Evolutionary conservation across 2,329 filamentous ascomycete species (phyloP), one percentile per base, ranked within the genome.

Genomic region (Colletotrichum endophyticum): DNA sequence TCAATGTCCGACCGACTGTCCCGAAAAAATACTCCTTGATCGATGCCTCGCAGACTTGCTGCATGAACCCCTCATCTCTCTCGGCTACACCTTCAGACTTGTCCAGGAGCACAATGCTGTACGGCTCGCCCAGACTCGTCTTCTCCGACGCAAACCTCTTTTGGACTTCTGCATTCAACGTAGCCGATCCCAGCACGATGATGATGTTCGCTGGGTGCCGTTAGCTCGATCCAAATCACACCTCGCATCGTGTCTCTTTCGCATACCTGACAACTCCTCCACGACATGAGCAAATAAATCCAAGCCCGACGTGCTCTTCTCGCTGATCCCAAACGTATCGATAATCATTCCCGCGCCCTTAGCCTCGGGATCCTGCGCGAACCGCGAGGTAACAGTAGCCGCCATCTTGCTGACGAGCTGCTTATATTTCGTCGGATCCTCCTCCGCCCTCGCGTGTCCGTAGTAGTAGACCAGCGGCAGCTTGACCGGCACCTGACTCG

Each of bases 21-120:
- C 97, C 97, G 83, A 98, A 99, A 87, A 99, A 99, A 85, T 99
- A 99, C 80, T 96, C 94, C 79, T 94, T 94, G 69, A 98, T 96
- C 67, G 94, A 91, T 1, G 94, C 91, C 81, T 98, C 95, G 61
- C 94, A 91, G 7, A 92, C 86, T 19, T 92, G 89, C 80, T 95
- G 94, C 89, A 96, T 92, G 83, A 95, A 98, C 0, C 86, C 83
- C 49, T 93, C 91, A 78, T 96, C 94, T 64, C 95, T 91, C 81
- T 95, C 92, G 2, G 95, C 95, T 49, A 95, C 96, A 28, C 97
- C 97, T 44, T 95, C 95, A 0, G 96, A 98, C 82, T 95, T 96
- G 77, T 96, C 92, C 15, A 99, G 89, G 73, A 93, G 92, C 66
- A 99, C 88, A 4, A 99, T 91, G 6, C 91, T 91, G 73, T 98